A percentile compares a stretch with the other conserved stretches of the same genome.
Conservation (phyloP, 345 rosid species). For the Bruguiera parviflora region DNA sequence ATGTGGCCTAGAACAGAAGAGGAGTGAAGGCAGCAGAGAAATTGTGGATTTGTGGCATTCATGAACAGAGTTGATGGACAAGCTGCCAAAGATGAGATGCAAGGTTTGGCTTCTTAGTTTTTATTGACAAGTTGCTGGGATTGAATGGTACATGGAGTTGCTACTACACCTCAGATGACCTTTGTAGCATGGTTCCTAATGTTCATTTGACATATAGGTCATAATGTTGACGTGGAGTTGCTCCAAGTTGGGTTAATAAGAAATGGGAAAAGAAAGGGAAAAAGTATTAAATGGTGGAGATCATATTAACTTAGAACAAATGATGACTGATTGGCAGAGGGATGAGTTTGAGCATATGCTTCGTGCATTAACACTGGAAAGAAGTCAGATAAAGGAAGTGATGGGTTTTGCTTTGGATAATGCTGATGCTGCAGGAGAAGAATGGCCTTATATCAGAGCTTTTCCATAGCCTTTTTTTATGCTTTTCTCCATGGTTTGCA, state of each 20-base stretch:
- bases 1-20: constrained; percentile 99
- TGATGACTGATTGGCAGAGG: constrained; percentile 83
- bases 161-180: neutral
- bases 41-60: constrained; percentile 97
- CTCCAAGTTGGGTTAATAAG: no score
- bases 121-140: neutral
- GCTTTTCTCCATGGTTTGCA: neutral
- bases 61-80: constrained; percentile 98
- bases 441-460: constrained; percentile 15
- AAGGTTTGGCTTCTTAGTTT: constrained; percentile 48
- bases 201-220: no score
- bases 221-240: neutral
- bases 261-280: no score
- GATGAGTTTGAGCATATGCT: constrained; percentile 98
- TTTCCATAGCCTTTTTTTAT: neutral
- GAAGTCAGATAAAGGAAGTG: constrained; percentile 90
- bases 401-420: constrained; percentile 97
- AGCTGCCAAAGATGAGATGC: constrained; percentile 99
- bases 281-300: no score
- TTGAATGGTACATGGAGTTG: neutral
- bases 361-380: constrained; percentile 88
- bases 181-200: neutral
- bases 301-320: constrained; percentile 39
- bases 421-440: constrained; percentile 99
- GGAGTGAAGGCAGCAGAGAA: constrained; percentile 86